phyloP scores from a whole-genome alignment of 768 basidiomycete genomes.

The Mycena maculata region DNA sequence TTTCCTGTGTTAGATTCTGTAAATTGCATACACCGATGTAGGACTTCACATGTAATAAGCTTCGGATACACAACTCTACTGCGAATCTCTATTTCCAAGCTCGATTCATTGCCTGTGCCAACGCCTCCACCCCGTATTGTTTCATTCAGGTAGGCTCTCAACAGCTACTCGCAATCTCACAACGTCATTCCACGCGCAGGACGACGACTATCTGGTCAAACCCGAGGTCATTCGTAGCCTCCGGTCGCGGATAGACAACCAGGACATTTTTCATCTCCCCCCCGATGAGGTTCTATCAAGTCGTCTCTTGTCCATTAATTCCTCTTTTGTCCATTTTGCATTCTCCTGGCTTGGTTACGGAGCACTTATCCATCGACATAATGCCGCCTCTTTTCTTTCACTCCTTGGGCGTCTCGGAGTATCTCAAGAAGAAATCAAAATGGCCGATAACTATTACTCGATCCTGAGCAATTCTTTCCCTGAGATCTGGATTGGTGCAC shows the following conservation, averaged over 20 bases:
- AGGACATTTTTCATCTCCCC: constrained; percentile 66
- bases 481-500: constrained; percentile 74
- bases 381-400: constrained; percentile 59
- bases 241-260: constrained; percentile 49
- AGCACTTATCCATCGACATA: constrained; percentile 59
- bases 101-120: constrained; percentile 67
- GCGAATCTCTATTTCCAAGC: constrained; percentile 71
- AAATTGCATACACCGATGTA: constrained; percentile 38
- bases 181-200: constrained; percentile 49
- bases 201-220: constrained; percentile 74
- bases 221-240: constrained; percentile 68
- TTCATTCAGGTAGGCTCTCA: constrained; percentile 65
- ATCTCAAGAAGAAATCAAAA: constrained; percentile 63
- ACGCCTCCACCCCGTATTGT: constrained; percentile 63
- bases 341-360: constrained; percentile 78
- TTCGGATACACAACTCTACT: constrained; percentile 68
- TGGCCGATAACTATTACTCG: constrained; percentile 80
- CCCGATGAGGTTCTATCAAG: constrained; percentile 71
- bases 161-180: background rate
- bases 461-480: constrained; percentile 66
- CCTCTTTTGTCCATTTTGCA: constrained; percentile 55
- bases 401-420: constrained; percentile 58
- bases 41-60: constrained; percentile 57
- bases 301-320: constrained; percentile 58
- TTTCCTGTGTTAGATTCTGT: background rate